These are phyloP conservation scores for Stachybotrys echinatus DNA, from an alignment of 2,329 filamentous ascomycete species.

Conservation along the genomic window DNA sequence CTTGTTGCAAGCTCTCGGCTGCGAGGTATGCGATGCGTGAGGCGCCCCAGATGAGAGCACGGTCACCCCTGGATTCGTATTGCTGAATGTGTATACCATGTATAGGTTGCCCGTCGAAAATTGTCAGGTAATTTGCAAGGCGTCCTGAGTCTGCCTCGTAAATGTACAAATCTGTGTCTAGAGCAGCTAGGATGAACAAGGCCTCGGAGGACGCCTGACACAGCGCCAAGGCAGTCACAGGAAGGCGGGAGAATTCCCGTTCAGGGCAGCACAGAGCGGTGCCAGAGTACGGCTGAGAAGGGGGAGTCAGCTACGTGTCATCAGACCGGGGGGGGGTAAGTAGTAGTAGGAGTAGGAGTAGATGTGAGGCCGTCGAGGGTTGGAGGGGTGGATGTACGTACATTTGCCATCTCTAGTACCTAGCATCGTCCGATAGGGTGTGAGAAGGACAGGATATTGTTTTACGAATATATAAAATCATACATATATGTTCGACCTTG, in stretches of 20 bases:
- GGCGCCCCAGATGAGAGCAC: constrained; percentile 66
- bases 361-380: not conserved
- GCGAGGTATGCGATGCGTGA: constrained; percentile 43
- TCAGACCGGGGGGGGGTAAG: not conserved
- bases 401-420: not conserved
- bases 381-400: not conserved
- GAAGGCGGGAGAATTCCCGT: constrained; percentile 39
- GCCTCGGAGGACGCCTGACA: constrained; percentile 25
- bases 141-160: constrained; percentile 36
- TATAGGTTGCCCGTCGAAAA: constrained; percentile 66
- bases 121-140: constrained; percentile 35
- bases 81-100: constrained; percentile 60
- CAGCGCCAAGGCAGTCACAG: constrained; percentile 57
- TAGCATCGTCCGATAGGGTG: not conserved
- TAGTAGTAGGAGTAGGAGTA: not conserved
- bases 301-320: too few species aligned
- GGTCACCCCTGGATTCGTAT: constrained; percentile 7
- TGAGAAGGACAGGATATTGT: not conserved
- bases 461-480: too few species aligned
- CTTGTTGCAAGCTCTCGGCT: constrained; percentile 12
- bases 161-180: constrained; percentile 53
- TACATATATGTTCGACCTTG: too few species aligned
- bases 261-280: constrained; percentile 12
- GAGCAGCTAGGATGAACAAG: constrained; percentile 49
- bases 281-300: constrained; percentile 6